phyloP scores from a whole-genome alignment of 2,329 filamentous ascomycete genomes.

The Cladobotryum mycophilum region DNA sequence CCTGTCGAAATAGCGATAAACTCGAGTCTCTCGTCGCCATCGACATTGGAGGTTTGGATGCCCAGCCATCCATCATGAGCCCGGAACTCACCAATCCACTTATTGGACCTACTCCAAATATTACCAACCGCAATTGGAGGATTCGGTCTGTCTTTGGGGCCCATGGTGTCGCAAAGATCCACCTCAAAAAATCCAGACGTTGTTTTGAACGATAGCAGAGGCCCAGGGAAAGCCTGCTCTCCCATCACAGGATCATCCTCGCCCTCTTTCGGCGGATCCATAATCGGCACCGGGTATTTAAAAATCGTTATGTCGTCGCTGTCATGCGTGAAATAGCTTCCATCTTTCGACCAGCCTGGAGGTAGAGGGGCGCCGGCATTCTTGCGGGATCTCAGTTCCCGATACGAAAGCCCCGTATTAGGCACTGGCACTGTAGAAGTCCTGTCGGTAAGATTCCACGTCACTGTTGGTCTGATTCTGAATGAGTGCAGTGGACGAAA shows the following conservation, averaged over 20 bases:
- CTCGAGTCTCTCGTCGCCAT: constrained; percentile 38
- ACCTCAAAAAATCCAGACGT: constrained; percentile 35
- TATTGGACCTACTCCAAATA: constrained; percentile 30
- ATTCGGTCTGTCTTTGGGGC: constrained; percentile 28
- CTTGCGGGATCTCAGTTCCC: constrained; percentile 31
- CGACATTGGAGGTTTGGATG: constrained; percentile 40
- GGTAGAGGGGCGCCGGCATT: constrained; percentile 27
- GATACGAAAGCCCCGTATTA: constrained; percentile 33
- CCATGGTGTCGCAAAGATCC: constrained; percentile 31
- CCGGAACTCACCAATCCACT: constrained; percentile 37
- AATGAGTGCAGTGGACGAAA: constrained; percentile 33
- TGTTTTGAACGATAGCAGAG: constrained; percentile 35
- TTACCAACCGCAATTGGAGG: constrained; percentile 38
- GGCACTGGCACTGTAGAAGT: constrained; percentile 27
- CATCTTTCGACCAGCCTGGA: constrained; percentile 33
- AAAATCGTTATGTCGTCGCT: constrained; percentile 34
- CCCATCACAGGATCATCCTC: constrained; percentile 24
- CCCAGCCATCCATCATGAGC: constrained; percentile 42
- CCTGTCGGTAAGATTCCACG: constrained; percentile 36
- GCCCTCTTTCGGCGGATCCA: constrained; percentile 25
- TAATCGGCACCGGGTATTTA: constrained; percentile 36
- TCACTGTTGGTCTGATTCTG: constrained; percentile 31
- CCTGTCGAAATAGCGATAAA: constrained; percentile 37
- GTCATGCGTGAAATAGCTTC: constrained; percentile 33
- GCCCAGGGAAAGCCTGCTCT: constrained; percentile 30